Conservation (phyloP, 148 eudicot species). For the Silene latifolia region DNA sequence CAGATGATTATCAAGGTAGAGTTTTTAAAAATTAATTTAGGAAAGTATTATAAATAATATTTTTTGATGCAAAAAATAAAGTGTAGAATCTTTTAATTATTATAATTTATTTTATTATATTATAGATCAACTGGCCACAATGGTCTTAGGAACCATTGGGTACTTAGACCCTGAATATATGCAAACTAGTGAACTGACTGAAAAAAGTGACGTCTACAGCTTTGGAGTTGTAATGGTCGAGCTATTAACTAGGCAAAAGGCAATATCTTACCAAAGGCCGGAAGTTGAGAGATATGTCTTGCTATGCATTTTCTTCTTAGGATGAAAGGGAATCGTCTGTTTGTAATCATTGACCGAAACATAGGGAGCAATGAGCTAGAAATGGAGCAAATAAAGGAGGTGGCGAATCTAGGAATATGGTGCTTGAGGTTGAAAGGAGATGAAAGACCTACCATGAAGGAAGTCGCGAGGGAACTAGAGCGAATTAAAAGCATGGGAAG, state of each 20-base stretch:
- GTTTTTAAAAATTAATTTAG: no score
- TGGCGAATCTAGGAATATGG: conserved; percentile 16
- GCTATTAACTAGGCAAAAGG: conserved; percentile 19
- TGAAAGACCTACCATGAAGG: conserved; percentile 28
- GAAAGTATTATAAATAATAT: no score
- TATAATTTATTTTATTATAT: no score
- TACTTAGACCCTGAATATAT: conserved; percentile 26
- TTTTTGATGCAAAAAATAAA: no score
- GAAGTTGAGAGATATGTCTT: conserved; percentile 15
- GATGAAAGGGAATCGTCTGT: conserved; percentile 8
- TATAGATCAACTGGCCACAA: no score
- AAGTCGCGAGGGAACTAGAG: conserved; percentile 21
- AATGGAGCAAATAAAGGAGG: conserved; percentile 3
- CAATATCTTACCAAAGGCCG: background rate
- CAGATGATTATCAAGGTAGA: no score
- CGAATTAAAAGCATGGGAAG: conserved; percentile 6
- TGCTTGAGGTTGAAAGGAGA: conserved; percentile 24
- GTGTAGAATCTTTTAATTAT: no score
- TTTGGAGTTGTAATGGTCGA: conserved; percentile 30
- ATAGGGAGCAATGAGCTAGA: background rate
- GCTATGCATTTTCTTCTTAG: conserved; percentile 17
- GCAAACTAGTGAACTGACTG: conserved; percentile 21
- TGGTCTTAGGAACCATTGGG: conserved; percentile 24
- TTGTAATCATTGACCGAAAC: conserved; percentile 16
- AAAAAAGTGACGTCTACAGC: conserved; percentile 30